phyloP scores from a whole-genome alignment of 2,329 filamentous ascomycete genomes.

The Verticillium tricorpus region DNA sequence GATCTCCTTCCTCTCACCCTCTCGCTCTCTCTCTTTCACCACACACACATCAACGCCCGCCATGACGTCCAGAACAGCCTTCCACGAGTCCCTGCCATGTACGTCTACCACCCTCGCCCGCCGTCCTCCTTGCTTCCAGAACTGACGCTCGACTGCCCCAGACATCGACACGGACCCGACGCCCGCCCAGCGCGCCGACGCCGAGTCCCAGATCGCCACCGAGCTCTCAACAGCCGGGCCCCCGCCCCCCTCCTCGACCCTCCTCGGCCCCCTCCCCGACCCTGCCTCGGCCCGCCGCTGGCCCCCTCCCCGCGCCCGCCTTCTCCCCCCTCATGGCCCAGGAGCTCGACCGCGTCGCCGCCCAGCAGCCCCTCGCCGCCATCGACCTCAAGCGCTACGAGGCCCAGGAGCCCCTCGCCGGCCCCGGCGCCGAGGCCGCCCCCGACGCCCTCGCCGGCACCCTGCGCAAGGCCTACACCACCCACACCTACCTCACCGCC shows the following conservation, averaged over 20 bases:
- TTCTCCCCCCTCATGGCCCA: conserved; percentile 63
- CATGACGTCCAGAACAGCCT: conserved; percentile 27
- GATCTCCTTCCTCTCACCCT: too few species aligned
- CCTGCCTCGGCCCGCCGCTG: too few species aligned
- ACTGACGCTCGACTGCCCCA: conserved; percentile 31
- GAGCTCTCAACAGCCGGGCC: conserved; percentile 53
- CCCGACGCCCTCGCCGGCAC: conserved; percentile 62
- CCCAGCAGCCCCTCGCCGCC: conserved; percentile 48
- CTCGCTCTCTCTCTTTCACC: too few species aligned
- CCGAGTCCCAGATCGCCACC: conserved; percentile 63
- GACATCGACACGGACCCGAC: conserved; percentile 78
- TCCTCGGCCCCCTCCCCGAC: conserved; percentile 49
- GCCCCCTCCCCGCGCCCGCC: conserved; percentile 42
- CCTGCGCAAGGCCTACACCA: conserved; percentile 49
- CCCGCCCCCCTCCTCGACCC: conserved; percentile 45
- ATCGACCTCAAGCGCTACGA: conserved; percentile 84
- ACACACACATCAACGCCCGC: conserved; percentile 1
- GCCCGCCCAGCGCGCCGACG: conserved; percentile 56
- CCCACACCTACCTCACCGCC: conserved; percentile 46
- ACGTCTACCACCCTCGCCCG: conserved; percentile 25
- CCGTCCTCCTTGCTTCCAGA: conserved; percentile 11
- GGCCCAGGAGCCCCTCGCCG: conserved; percentile 48
- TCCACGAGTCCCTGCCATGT: conserved; percentile 81
- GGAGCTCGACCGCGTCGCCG: conserved; percentile 64
- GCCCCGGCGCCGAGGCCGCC: conserved; percentile 16